Base-by-base conservation (phyloP, 2,329 filamentous ascomycete genomes). In the Penicillium sp. region DNA sequence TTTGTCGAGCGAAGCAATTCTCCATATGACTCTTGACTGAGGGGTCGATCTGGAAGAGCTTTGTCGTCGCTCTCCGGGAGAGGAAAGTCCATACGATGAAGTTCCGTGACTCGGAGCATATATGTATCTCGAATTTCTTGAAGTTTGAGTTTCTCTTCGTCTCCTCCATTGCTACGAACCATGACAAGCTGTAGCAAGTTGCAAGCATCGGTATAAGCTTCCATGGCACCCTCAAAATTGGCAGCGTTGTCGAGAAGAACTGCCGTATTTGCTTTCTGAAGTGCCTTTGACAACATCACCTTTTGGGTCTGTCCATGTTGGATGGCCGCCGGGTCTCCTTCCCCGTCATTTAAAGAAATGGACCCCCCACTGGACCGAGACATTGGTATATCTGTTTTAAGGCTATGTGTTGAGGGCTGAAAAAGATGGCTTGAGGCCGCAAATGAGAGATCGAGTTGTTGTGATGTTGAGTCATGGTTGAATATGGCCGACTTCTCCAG, bases 181-280 rank as follows among this genome's bases (percentile, higher is more conserved):
- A 99, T 89, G 5, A 99, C 94, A 68, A 95, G 87, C 65, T 93
- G 88, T 53, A 99, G 78, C 58, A 99, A 80, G 54, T 87, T 84
- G 71, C 94, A 99, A 4, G 95, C 94, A 75, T 99, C 94, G 11
- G 84, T 82, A 72, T 99, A 99, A 15, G 93, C 92, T 68, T 91
- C 86, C 70, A 95, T 87, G 19, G 94, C 94, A 40, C 91, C 92
- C 72, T 93, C 90, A 61, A 94, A 93, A 70, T 97, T 96, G 68
- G 94, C 90, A 15, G 91, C 92, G 82, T 97, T 97, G 76, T 99
- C 94, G 40, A 99, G 84, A 64, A 97, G 84, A 27, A 99, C 94
- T 23, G 94, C 94, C 13, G 91, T 93, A 70, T 99, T 97, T 49
- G 94, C 94, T 76, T 97, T 96, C 71, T 96, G 89, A 53, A 99